Conservation (phyloP, 2,329 filamentous ascomycete species). For the Ceratocystis huliohia region DNA sequence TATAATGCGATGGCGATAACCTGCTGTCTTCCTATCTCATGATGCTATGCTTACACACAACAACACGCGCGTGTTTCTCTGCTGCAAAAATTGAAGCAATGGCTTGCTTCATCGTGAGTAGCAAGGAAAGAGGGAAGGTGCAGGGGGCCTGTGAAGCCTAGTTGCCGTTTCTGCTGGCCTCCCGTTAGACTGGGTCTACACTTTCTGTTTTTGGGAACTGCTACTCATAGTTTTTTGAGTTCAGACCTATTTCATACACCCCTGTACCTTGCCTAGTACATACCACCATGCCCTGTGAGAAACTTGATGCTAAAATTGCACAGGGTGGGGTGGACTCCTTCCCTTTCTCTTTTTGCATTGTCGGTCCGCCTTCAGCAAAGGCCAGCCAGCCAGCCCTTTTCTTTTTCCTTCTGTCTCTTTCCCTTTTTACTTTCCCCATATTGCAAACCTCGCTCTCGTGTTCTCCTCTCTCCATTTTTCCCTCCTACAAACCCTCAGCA, state of each 20-base stretch:
- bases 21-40: neutral
- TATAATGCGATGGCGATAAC: neutral
- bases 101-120: too few species aligned
- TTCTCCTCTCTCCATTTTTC: slow-evolving; percentile 14
- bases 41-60: too few species aligned
- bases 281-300: neutral
- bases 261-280: neutral
- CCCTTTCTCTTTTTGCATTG: neutral
- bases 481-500: slow-evolving; percentile 17
- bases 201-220: neutral
- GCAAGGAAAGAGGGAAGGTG: too few species aligned
- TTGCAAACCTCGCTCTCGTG: slow-evolving; percentile 22
- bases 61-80: neutral
- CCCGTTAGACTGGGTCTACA: too few species aligned
- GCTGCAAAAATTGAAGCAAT: too few species aligned
- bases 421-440: slow-evolving; percentile 18
- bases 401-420: neutral
- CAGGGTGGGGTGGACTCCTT: neutral
- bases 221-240: too few species aligned
- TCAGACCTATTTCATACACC: neutral
- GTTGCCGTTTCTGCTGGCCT: too few species aligned
- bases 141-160: too few species aligned
- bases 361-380: neutral
- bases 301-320: slow-evolving; percentile 13
- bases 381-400: slow-evolving; percentile 14